Conservation (phyloP, 176 grass and related monocot species). For the Hsuehochloa calcarea region DNA sequence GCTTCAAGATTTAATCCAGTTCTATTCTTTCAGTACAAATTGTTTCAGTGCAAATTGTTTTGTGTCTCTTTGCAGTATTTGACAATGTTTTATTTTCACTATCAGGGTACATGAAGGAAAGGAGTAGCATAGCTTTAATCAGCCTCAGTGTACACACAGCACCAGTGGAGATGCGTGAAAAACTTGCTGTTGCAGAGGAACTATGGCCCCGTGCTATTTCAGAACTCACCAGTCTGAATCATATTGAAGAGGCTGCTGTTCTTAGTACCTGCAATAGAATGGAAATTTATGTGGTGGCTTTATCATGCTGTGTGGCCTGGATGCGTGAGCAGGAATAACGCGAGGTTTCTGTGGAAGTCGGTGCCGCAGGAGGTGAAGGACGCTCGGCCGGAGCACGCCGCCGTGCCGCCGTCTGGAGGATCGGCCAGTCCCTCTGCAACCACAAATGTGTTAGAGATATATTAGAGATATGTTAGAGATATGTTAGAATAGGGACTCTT, state of each 20-base stretch:
- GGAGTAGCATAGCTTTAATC: slow-evolving; percentile 87
- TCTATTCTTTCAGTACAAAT: neutral
- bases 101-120: slow-evolving; percentile 96
- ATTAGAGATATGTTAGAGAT: too few relatives aligned
- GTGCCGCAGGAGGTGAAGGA: slow-evolving; percentile 77
- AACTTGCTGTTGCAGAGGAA: slow-evolving; percentile 88
- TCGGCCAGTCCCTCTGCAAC: slow-evolving; percentile 85
- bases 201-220: slow-evolving; percentile 87
- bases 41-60: too few relatives aligned
- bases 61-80: slow-evolving; percentile 8
- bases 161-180: slow-evolving; percentile 94
- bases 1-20: too few relatives aligned
- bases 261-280: slow-evolving; percentile 98
- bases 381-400: slow-evolving; percentile 59
- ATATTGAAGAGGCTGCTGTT: slow-evolving; percentile 98
- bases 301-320: slow-evolving; percentile 52
- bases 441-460: too few relatives aligned
- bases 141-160: slow-evolving; percentile 91
- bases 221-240: slow-evolving; percentile 78
- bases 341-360: slow-evolving; percentile 85
- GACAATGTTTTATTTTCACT: slow-evolving; percentile 38
- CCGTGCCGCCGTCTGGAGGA: slow-evolving; percentile 75
- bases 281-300: slow-evolving; percentile 91
- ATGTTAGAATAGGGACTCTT: too few relatives aligned
- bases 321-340: slow-evolving; percentile 61